These are phyloP conservation scores for Dactylellina leptospora DNA, from an alignment of 2,329 filamentous ascomycete genomes.

Conservation along the genomic window DNA sequence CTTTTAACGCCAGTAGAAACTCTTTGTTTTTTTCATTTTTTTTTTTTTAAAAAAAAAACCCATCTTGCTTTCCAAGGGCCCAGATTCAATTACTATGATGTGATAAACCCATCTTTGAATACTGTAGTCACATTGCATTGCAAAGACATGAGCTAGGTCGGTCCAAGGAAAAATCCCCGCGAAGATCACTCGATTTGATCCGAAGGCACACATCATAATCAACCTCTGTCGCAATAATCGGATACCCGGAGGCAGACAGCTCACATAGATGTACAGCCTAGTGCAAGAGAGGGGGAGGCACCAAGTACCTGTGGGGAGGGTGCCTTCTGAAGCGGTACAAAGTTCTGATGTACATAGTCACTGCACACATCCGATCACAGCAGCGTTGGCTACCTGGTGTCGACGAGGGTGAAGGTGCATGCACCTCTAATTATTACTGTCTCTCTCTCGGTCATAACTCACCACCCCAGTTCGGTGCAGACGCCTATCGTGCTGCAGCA, in stretches of 20 bases:
- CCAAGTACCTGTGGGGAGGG: constrained; percentile 20
- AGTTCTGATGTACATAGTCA: constrained; percentile 41
- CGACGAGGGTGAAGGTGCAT: constrained; percentile 38
- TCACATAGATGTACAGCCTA: constrained; percentile 45
- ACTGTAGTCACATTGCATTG: too few species aligned
- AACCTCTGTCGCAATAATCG: constrained; percentile 46
- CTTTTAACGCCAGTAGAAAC: constrained; percentile 42
- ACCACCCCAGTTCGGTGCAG: constrained; percentile 10
- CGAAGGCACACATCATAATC: constrained; percentile 2
- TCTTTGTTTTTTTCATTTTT: too few species aligned
- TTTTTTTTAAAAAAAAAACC: constrained; percentile 7
- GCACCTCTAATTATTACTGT: constrained; percentile 10
- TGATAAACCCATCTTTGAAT: background rate
- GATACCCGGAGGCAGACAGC: constrained; percentile 51
- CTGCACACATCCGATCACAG: background rate
- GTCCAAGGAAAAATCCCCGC: constrained; percentile 4
- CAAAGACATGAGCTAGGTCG: too few species aligned
- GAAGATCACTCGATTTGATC: constrained; percentile 26
- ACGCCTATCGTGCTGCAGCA: constrained; percentile 16
- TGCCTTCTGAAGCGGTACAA: constrained; percentile 52
- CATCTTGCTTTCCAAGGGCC: constrained; percentile 7
- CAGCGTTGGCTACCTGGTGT: constrained; percentile 19
- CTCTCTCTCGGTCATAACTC: constrained; percentile 20
- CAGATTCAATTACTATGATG: constrained; percentile 9
- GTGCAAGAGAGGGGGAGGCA: constrained; percentile 17